Evolutionary conservation across 2,329 filamentous ascomycete species (phyloP), one percentile per base, ranked within the genome.

Genomic region (Colletotrichum sp.): DNA sequence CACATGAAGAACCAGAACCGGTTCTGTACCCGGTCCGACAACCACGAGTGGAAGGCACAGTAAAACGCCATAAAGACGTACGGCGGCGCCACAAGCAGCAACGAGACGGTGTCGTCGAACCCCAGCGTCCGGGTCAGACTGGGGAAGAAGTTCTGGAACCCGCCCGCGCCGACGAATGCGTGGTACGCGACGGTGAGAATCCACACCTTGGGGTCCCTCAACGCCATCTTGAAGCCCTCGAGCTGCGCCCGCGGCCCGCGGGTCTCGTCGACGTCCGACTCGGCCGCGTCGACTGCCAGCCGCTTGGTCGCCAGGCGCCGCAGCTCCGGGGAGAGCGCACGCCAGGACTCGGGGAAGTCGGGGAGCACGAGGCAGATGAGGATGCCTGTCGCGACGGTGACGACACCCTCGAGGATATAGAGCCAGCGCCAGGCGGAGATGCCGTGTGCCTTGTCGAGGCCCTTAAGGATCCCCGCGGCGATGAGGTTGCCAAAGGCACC

Each of bases 371-470:
- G 43, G 43, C 43, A 52, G n/a, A 88, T 88, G 0, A 85, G 81
- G 3, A 92, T 80, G 0, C 91, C 92, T 1, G 91, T 81, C 5
- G 92, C 43, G n/a, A 93, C 85, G 2, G 89, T 88, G 10, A 81
- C 77, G 8, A 83, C 76, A 3, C 86, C 86, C 75, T 87, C 85
- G 10, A 84, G 79, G 65, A 87, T 85, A 76, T 88, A 89, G 3
- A 88, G 78, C 87, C 87, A 89, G 73, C 86, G 80, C 87, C 87
- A 89, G 6, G 87, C 87, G 9, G 81, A 79, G 15, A 89, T 82
- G 2, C 87, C 86, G 58, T 83, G 83, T 6, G 66, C 60, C 18
- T 82, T 25, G 79, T 81, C 8, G 85, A 85, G 30, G 88, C 86
- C 52, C 88, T 82, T 8, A 84, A 83, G 82, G 48, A 77, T 75